These are phyloP conservation scores for Tephrocybe rancida DNA, from an alignment of 768 basidiomycete species.

Conservation along the genomic window DNA sequence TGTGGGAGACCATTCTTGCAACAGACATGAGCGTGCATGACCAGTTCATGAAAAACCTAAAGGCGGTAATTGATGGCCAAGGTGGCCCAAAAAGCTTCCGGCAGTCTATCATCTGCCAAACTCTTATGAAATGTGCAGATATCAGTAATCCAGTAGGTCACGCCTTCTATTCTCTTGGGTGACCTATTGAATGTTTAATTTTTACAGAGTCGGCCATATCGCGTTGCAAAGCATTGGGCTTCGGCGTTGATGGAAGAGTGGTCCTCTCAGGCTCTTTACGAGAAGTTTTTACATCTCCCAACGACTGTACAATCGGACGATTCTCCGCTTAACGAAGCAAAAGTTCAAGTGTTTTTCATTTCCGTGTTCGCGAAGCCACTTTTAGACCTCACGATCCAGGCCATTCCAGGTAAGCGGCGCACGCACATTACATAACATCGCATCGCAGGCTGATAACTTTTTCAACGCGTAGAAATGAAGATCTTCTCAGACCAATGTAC, in stretches of 20 bases:
- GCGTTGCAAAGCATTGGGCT: slow-evolving; percentile 94
- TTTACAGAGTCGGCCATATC: slow-evolving; percentile 82
- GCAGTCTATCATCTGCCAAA: slow-evolving; percentile 81
- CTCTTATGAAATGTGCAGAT: slow-evolving; percentile 95
- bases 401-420: slow-evolving; percentile 66
- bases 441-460: not conserved
- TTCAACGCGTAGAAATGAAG: slow-evolving; percentile 57
- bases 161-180: slow-evolving; percentile 3
- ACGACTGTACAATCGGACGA: slow-evolving; percentile 50
- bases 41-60: slow-evolving; percentile 77
- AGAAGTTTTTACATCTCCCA: slow-evolving; percentile 75
- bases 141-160: slow-evolving; percentile 94
- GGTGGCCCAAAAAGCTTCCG: slow-evolving; percentile 43
- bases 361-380: slow-evolving; percentile 81
- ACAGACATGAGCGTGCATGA: slow-evolving; percentile 95
- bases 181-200: not conserved
- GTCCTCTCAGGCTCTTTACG: slow-evolving; percentile 86
- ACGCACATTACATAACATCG: not conserved
- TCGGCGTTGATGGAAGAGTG: slow-evolving; percentile 88
- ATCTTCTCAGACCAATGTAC: slow-evolving; percentile 68
- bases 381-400: slow-evolving; percentile 71
- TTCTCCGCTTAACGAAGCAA: slow-evolving; percentile 63
- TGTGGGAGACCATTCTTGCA: slow-evolving; percentile 83
- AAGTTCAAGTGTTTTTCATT: slow-evolving; percentile 90
- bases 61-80: slow-evolving; percentile 46